Evolutionary conservation across 306 rosid species (phyloP).

Genomic region (Cotoneaster glaucophyllus): DNA sequence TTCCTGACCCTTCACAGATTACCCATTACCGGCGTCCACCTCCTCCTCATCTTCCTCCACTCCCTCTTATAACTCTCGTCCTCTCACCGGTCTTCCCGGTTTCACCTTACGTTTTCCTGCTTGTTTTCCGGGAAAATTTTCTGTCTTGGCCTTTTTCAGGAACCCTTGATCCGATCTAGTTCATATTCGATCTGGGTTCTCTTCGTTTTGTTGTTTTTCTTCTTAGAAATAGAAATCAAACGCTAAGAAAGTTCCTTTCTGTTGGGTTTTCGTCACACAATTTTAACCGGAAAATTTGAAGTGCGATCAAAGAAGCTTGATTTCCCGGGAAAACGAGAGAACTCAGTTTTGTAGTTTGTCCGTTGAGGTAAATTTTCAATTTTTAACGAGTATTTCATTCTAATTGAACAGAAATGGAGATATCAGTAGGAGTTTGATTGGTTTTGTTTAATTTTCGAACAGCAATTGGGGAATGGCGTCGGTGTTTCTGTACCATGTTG

Average conservation of each 20-base stretch:
- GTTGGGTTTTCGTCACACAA: not conserved
- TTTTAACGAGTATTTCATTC: not conserved
- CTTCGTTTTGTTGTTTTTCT: not conserved
- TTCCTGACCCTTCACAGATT: slow-evolving; percentile 47
- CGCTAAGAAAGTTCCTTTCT: not conserved
- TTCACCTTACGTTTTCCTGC: not conserved
- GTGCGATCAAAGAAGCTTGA: not conserved
- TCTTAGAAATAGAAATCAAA: not conserved
- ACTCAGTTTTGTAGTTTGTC: not conserved
- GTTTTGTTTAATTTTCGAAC: slow-evolving; percentile 1
- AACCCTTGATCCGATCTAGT: not conserved
- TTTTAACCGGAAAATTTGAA: not conserved
- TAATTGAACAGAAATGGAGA: not conserved
- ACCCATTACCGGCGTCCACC: slow-evolving; percentile 70
- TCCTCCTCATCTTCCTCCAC: slow-evolving; percentile 85
- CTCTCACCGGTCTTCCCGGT: slow-evolving; percentile 20
- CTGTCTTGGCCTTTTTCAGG: not conserved
- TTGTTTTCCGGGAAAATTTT: slow-evolving; percentile 5
- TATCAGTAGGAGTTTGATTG: not conserved
- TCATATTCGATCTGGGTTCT: not conserved
- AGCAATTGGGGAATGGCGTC: slow-evolving; percentile 59
- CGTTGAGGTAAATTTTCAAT: not conserved
- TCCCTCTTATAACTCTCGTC: slow-evolving; percentile 55
- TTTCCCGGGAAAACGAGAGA: not conserved
- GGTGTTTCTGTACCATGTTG: slow-evolving; percentile 87